Evolutionary conservation across 306 rosid genomes (phyloP).

Genomic region (Echinosophora koreensis): DNA sequence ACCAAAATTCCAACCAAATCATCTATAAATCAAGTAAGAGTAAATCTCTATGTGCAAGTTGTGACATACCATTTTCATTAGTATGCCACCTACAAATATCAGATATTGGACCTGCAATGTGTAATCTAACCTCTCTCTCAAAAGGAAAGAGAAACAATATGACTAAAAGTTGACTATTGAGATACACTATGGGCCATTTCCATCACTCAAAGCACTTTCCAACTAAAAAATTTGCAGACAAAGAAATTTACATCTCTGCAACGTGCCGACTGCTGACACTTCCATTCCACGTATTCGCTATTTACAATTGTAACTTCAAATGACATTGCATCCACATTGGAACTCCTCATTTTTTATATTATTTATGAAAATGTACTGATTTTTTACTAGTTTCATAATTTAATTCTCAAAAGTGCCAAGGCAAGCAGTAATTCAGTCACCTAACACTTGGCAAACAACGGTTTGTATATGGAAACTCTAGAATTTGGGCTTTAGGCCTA

Average conservation of each 20-base stretch:
- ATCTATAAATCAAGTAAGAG: constrained; percentile 23
- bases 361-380: not conserved
- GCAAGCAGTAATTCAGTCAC: constrained; percentile 35
- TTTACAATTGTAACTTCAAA: constrained; percentile 25
- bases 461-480: not conserved
- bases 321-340: constrained; percentile 13
- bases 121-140: constrained; percentile 28
- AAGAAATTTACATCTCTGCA: constrained; percentile 29
- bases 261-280: constrained; percentile 1
- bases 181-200: constrained; percentile 18
- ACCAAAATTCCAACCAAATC: not conserved
- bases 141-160: constrained; percentile 17
- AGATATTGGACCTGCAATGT: not conserved
- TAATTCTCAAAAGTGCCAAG: constrained; percentile 32
- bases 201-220: constrained; percentile 20
- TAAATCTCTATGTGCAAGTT: constrained; percentile 34
- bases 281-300: constrained; percentile 28
- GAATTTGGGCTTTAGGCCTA: not conserved
- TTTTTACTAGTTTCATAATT: constrained; percentile 12
- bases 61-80: constrained; percentile 16
- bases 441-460: constrained; percentile 36
- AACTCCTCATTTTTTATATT: constrained; percentile 6
- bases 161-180: constrained; percentile 19
- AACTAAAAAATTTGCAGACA: constrained; percentile 6
- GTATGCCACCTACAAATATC: constrained; percentile 27